phyloP scores from a whole-genome alignment of 352 stramenopile genomes.

The Globisporangium carolinianum region DNA sequence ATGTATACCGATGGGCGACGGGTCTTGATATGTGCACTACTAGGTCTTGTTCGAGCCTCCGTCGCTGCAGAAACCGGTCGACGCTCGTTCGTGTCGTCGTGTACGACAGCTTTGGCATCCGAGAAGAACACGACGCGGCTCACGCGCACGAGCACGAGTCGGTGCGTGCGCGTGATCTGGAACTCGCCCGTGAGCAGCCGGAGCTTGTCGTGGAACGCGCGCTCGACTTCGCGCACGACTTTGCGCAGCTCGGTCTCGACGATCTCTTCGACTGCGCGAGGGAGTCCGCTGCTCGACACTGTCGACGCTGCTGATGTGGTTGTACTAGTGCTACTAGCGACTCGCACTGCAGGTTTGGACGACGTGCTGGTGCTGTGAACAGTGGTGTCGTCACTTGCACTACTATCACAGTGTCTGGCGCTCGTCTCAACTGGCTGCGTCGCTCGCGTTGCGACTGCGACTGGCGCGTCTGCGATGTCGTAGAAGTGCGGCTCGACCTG shows the following conservation, averaged over 20 bases:
- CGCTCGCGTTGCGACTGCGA: neutral
- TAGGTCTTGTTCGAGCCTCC: too few species aligned
- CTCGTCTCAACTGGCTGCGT: neutral
- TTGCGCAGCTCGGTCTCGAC: constrained; percentile 36
- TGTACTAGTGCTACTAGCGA: neutral
- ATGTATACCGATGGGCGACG: constrained; percentile 4
- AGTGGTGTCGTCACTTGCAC: too few species aligned
- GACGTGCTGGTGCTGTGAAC: neutral
- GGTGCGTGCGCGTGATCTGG: constrained; percentile 42
- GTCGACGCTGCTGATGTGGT: neutral
- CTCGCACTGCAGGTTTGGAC: neutral
- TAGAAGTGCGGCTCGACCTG: constrained; percentile 22
- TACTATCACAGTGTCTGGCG: neutral
- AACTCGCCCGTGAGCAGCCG: constrained; percentile 47
- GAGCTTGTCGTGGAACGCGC: constrained; percentile 30
- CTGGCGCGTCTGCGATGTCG: constrained; percentile 13
- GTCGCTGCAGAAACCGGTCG: too few species aligned
- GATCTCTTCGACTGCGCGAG: constrained; percentile 30
- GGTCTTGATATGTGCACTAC: neutral
- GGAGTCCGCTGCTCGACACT: neutral
- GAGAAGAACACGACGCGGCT: constrained; percentile 52
- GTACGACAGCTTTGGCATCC: constrained; percentile 21
- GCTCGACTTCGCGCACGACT: constrained; percentile 41
- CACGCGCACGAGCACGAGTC: constrained; percentile 47
- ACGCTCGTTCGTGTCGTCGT: neutral